Percentiles rank a stretch among this genome's conserved stretches.
phyloP scores from a whole-genome alignment of 345 rosid genomes.

The Durio zibethinus region DNA sequence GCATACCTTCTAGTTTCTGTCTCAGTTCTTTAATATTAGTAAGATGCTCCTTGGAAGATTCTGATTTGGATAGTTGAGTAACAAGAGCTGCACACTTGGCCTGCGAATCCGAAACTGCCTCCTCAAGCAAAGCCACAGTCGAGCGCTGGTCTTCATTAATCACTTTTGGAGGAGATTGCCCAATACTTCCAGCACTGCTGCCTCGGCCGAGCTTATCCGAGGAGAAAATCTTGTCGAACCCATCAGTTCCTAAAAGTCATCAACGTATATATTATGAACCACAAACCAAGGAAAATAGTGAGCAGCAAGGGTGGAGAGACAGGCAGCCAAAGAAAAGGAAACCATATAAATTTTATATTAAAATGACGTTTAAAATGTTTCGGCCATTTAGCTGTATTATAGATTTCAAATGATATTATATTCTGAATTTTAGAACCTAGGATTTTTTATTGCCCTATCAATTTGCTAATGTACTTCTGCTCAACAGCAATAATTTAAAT shows the following conservation, averaged over 20 bases:
- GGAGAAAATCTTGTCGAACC: conserved; percentile 74
- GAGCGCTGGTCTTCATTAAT: conserved; percentile 23
- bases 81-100: conserved; percentile 57
- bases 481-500: neutral
- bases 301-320: neutral
- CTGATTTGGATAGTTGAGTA: conserved; percentile 37
- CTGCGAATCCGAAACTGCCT: conserved; percentile 56
- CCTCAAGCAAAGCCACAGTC: conserved; percentile 71
- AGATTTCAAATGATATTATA: no score
- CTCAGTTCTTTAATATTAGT: conserved; percentile 46
- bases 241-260: conserved; percentile 65
- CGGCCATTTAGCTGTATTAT: neutral
- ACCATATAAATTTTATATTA: neutral
- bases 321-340: neutral
- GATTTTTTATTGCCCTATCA: neutral
- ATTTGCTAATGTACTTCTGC: neutral
- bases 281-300: neutral
- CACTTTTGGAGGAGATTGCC: conserved; percentile 31
- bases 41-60: conserved; percentile 34
- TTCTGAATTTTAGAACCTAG: neutral
- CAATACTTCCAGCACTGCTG: conserved; percentile 37
- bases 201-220: conserved; percentile 45
- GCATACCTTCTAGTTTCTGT: conserved; percentile 66
- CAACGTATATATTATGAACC: neutral
- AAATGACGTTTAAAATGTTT: neutral